phyloP scores from a whole-genome alignment of 2,329 filamentous ascomycete species.

The Bipolaris zeicola region DNA sequence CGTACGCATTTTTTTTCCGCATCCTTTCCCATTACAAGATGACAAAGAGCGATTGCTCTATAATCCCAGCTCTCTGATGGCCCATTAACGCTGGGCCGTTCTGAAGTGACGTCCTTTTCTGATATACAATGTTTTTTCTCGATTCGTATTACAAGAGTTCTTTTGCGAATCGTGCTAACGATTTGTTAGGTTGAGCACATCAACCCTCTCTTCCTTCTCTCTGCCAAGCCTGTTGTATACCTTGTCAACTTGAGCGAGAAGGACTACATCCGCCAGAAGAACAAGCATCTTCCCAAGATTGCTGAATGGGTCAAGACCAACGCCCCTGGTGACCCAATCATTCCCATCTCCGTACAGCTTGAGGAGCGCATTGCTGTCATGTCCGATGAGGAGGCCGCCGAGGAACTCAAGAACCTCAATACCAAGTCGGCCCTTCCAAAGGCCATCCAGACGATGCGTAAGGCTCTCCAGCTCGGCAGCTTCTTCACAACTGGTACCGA shows the following conservation, averaged over 20 bases:
- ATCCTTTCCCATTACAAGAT: constrained; percentile 69
- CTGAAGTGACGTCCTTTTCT: constrained; percentile 86
- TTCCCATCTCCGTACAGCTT: constrained; percentile 89
- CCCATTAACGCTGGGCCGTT: constrained; percentile 78
- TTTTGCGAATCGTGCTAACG: constrained; percentile 32
- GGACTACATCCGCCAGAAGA: constrained; percentile 98
- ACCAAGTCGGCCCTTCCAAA: constrained; percentile 91
- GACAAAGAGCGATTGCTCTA: constrained; percentile 96
- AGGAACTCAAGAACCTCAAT: constrained; percentile 87
- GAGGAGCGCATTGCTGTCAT: constrained; percentile 90
- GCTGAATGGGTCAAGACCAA: constrained; percentile 95
- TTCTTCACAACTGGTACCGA: constrained; percentile 98
- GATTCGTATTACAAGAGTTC: constrained; percentile 5
- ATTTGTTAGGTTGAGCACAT: constrained; percentile 84
- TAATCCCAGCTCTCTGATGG: constrained; percentile 99
- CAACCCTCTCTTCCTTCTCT: constrained; percentile 93
- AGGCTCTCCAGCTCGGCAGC: constrained; percentile 83
- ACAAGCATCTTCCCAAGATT: constrained; percentile 95
- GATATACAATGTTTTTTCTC: constrained; percentile 51
- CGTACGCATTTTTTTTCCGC: constrained; percentile 45
- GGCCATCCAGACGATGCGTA: constrained; percentile 90
- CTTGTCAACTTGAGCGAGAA: constrained; percentile 96
- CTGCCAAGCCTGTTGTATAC: constrained; percentile 96
- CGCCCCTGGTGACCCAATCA: constrained; percentile 83
- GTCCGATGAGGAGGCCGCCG: constrained; percentile 74